phyloP scores from a whole-genome alignment of 2,329 filamentous ascomycete genomes.

The Salinomyces thailandicus region DNA sequence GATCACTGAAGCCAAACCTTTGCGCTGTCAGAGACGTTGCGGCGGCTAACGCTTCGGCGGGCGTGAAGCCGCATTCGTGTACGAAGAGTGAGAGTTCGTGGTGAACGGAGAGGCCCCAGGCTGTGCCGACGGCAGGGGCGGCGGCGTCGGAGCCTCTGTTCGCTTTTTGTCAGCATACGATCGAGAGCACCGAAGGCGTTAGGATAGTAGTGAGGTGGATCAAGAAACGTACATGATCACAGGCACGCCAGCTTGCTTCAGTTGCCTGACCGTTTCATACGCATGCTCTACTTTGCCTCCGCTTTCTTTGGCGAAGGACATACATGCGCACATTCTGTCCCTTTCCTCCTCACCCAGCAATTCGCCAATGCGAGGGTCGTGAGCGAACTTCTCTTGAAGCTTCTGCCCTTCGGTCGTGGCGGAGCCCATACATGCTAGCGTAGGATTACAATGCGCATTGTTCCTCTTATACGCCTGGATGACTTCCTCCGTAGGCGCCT shows the following conservation, averaged over 20 bases:
- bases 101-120: slow-evolving; percentile 34
- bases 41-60: slow-evolving; percentile 31
- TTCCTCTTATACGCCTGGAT: slow-evolving; percentile 34
- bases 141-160: slow-evolving; percentile 34
- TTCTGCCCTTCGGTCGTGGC: slow-evolving; percentile 32
- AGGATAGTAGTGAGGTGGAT: not conserved
- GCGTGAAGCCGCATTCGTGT: slow-evolving; percentile 32
- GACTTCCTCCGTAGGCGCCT: slow-evolving; percentile 29
- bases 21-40: slow-evolving; percentile 33
- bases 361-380: slow-evolving; percentile 28
- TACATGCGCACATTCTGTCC: slow-evolving; percentile 32
- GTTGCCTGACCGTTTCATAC: slow-evolving; percentile 31
- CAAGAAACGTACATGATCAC: slow-evolving; percentile 29
- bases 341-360: slow-evolving; percentile 27
- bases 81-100: slow-evolving; percentile 35
- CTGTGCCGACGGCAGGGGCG: slow-evolving; percentile 34
- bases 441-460: slow-evolving; percentile 35
- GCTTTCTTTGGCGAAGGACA: slow-evolving; percentile 27
- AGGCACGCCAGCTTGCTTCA: slow-evolving; percentile 32
- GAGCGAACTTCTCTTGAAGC: slow-evolving; percentile 31
- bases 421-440: slow-evolving; percentile 30
- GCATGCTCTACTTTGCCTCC: slow-evolving; percentile 30
- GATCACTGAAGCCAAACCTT: slow-evolving; percentile 32
- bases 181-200: too few relatives aligned
- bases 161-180: too few relatives aligned